phyloP scores from a whole-genome alignment of 495 filamentous ascomycete genomes.

The Evernia prunastri region DNA sequence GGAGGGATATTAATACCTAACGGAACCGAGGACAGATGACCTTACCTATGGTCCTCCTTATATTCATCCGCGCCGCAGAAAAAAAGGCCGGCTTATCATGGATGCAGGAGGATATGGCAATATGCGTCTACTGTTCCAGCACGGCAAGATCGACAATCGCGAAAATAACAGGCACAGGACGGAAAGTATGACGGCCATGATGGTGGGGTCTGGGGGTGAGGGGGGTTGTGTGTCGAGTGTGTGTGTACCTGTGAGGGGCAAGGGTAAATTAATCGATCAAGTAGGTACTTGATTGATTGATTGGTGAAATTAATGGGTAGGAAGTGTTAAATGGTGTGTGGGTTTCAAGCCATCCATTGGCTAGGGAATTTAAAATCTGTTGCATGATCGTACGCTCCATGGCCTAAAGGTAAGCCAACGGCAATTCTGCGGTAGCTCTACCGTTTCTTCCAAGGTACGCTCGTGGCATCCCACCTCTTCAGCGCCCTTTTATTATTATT shows the following conservation, averaged over 20 bases:
- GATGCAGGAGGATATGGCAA: constrained; percentile 2
- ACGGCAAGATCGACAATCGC: constrained; percentile 13
- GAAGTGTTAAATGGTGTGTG: not conserved
- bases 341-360: constrained; percentile 8
- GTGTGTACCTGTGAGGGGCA: not conserved
- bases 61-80: constrained; percentile 19
- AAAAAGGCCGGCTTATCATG: constrained; percentile 11
- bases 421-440: not conserved
- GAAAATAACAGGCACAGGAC: not conserved
- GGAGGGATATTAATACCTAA: not conserved
- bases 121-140: not conserved
- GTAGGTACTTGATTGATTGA: too few relatives aligned
- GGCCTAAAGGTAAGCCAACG: not conserved
- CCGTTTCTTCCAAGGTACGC: not conserved
- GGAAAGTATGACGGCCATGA: not conserved
- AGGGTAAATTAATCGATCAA: too few relatives aligned
- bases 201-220: too few relatives aligned
- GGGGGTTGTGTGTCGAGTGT: too few relatives aligned
- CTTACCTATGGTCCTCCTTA: constrained; percentile 3
- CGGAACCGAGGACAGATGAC: not conserved
- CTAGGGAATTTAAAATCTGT: not conserved
- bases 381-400: not conserved
- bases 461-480: not conserved
- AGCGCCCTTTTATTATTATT: not conserved
- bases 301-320: too few relatives aligned